Conservation (phyloP, 2,329 filamentous ascomycete genomes). For the Aspergillus sp. region DNA sequence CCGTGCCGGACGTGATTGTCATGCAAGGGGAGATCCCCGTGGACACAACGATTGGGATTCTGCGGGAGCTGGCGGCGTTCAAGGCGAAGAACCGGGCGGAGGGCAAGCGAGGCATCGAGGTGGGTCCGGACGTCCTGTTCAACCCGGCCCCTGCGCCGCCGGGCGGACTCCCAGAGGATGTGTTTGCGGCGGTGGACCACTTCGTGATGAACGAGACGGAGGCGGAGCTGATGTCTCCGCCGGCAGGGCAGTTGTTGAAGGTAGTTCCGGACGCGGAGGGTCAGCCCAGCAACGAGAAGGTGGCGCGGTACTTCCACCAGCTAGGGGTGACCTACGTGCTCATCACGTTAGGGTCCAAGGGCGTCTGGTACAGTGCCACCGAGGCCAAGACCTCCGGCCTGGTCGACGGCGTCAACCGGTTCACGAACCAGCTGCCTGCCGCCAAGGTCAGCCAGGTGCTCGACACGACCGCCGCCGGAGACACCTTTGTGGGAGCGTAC, state of each 20-base stretch:
- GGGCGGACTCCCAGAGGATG: constrained; percentile 62
- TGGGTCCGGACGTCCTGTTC: constrained; percentile 65
- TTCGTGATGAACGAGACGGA: constrained; percentile 91
- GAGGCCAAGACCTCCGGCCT: constrained; percentile 45
- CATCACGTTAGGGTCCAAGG: constrained; percentile 78
- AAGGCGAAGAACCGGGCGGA: constrained; percentile 47
- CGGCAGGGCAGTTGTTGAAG: constrained; percentile 32
- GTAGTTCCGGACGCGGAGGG: constrained; percentile 33
- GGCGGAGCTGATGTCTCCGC: constrained; percentile 68
- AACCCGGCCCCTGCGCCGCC: constrained; percentile 89
- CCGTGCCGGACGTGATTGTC: constrained; percentile 63
- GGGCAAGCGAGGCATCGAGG: constrained; percentile 33
- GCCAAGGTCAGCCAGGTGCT: constrained; percentile 71
- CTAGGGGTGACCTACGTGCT: constrained; percentile 74
- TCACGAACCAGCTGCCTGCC: constrained; percentile 54
- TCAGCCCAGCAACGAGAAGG: constrained; percentile 53
- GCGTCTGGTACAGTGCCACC: constrained; percentile 66
- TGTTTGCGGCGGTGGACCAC: constrained; percentile 69
- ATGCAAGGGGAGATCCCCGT: constrained; percentile 78
- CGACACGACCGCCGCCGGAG: constrained; percentile 90
- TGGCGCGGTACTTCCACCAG: constrained; percentile 62
- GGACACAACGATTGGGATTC: constrained; percentile 61
- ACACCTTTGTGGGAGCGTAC: constrained; percentile 91
- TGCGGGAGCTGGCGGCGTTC: constrained; percentile 39
- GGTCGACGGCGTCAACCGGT: constrained; percentile 28